Base-by-base conservation (phyloP, 495 filamentous ascomycete genomes). In the Collariella sp. region DNA sequence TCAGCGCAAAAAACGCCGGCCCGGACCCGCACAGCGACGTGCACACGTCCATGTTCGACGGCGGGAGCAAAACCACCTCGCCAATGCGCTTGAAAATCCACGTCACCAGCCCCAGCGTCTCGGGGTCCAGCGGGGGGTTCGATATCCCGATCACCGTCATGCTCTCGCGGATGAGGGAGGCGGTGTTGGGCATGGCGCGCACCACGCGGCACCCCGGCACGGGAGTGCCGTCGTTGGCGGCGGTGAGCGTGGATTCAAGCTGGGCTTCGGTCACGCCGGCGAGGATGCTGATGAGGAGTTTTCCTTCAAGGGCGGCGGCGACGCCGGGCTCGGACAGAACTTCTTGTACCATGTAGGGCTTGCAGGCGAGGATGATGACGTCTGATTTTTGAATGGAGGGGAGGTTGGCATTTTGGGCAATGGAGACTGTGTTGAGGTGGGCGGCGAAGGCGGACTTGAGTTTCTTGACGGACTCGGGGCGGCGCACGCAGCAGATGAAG, bases 231-330 rank as follows among this genome's bases (percentile, higher is more conserved):
- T 69, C 55, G 39, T 67, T 65, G 18, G 67, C 68, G 0, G 71
- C 71, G 50, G 81, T 79, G 1, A 95, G 67, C n/a, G 76, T 75
- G 5, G 66, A 62, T 52, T 79, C 74, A 26, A 95, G 78, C 56
- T 89, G 79, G 13, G 74, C 44, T 0, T 81, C 79, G 0, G 83
- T 78, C 5, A 91, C 83, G n/a, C 91, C 91, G 1, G 88, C 91
- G 39, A 88, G 78, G 51, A 96, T 88, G 62, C 80, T 86, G 59
- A 96, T 86, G 5, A 96, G 71, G 4, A 96, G 72, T 59, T 96
- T 96, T 2, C 85, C 86, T 10, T 71, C 59, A 0, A 95, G 71
- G 2, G 89, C 88, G 48, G 83, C 76, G 23, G 68, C 64, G 74
- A 94, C 85, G 26, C 84, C 86, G 1, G 72, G 63, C 41, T 76